Evolutionary conservation across 2,329 filamentous ascomycete genomes (phyloP), one percentile per base, ranked within the genome.

Genomic region (Epichloe scottii): DNA sequence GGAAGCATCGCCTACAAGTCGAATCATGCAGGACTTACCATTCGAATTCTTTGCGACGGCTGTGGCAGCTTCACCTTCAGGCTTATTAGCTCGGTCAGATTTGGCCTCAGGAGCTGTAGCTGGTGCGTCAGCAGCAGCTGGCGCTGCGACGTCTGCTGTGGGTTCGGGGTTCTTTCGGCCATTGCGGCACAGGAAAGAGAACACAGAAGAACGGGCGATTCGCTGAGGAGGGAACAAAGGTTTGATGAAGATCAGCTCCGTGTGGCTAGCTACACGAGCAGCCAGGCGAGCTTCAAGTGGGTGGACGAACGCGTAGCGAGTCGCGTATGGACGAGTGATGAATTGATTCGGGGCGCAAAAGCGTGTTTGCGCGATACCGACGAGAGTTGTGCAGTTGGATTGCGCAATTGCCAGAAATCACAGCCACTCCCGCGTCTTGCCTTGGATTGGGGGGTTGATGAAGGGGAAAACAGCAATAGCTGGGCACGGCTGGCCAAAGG

Each of bases 91-190:
- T 45, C 58, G 54, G 37, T 57, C 53, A 49, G 52, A 37, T 43
- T 54, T 57, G 26, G 55, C 53, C 51, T 59, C 60, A 40, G 54
- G 38, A 37, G 62, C 60, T 12, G 56, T 26, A 39, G 58, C 51
- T 50, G 63, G 42, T 56, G 57, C 59, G 47, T 60, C 58, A 54
- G 64, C 62, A 43, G 66, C 64, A 50, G 58, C 60, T 45, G 67
- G 58, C 52, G 68, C 57, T 47, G 64, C 57, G 51, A 58, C 63
- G 50, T 67, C 65, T 51, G 63, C 56, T 51, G 62, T 54, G 61
- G 68, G 68, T 58, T 69, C 66, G 54, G 58, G 46, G 62, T 49
- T 57, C 64, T 64, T 52, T 71, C 68, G 50, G 68, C 66, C 69
- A 71, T 71, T 59, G 60, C 61, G 33, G 58, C 51, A 53, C 46